Base-by-base conservation (phyloP, 495 filamentous ascomycete species). In the Daldinia bambusicola region DNA sequence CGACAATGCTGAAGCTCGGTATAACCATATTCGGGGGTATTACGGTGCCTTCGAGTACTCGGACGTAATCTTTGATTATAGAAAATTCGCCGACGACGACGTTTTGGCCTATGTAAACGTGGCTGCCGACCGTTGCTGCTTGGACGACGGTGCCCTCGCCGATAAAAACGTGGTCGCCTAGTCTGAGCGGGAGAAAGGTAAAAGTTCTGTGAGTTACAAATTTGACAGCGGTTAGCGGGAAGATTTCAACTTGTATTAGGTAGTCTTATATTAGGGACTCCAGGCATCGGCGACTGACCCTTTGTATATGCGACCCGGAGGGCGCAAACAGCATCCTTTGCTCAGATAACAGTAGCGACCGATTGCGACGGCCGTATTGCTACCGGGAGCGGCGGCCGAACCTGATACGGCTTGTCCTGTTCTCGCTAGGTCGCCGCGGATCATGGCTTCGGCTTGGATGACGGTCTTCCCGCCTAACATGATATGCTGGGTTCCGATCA, bases 401-500 rank as follows among this genome's bases (percentile, higher is more conserved):
- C 80, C 69, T 4, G 85, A 76, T 18, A 81, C 70, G 1, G 84
- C 55, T 14, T 80, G 79, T 0, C 78, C 64, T 1, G 86, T 84
- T 8, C 92, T 88, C 36, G 90, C 86, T 16, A 97, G 90, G 75
- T 99, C 96, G 45, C 95, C 95, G 50, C 95, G 91, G 76, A 99
- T 94, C 74, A 93, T 91, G 70, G 91, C 94, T 74, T 96, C 92
- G 61, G 93, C 89, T 81, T 93, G 90, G 76, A 99, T 96, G 71
- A 98, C 92, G 9, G 93, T 95, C 80, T 95, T 96, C 63, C 95
- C 95, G 71, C 93, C 95, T 13, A 99, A 92, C 80, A 97, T 97
- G 79, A 99, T 97, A 82, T 98, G 95, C 66, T 95, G 93, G 30
- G 94, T 97, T 75, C 95, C 95, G 78, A 97, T 89, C 70, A 99